Evolutionary conservation across 2,329 filamentous ascomycete genomes (phyloP), one percentile per base, ranked within the genome.

Genomic region (Lasiodiplodia sp.): DNA sequence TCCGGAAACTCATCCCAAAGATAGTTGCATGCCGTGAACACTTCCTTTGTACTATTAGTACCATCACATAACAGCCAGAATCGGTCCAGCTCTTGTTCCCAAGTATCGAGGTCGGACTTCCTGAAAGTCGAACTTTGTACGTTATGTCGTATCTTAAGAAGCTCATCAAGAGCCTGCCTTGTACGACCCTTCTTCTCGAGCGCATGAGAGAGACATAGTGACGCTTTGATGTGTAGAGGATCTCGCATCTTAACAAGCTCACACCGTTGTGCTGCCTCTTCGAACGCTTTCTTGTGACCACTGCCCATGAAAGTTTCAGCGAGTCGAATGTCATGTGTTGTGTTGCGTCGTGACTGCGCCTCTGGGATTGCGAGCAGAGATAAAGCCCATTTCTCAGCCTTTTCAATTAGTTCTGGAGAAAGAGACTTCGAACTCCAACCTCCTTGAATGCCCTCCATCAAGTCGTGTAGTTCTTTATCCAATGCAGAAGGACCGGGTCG

Each of bases 401-500:
- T 14, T 31, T 1, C 8, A 8, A 14, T 28, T 4, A 5, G 25
- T 4, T 28, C 25, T 28, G 25, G 4, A 28, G 25, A 28, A 28
- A 28, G 25, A 0, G 3, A 1, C 4, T 4, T 4, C 25, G 25
- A 28, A 5, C 0, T 5, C 25, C 4, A 2, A 6, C 12, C 49
- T 11, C 25, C 21, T 3, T 1, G 3, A 25, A 25, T 3, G 25
- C 3, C 2, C 3, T 4, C 3, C 25, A 25, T 4, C 25, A 4
- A 25, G 25, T 1, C 3, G 25, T 28, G 4, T 4, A 28, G 25
- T 5, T 28, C 25, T 28, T 4, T 3, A 28, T 28, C 25, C 25
- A 28, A 28, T 4, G 25, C 4, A 1, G 25, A 28, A 28, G 1
- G 2, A 1, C 3, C 3, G 3, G 4, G 3, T 3, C 3, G 25